A percentile compares a stretch with the other conserved stretches of the same genome.
phyloP scores from a whole-genome alignment of 176 grass and related monocot genomes.

The Aechmea fasciata region DNA sequence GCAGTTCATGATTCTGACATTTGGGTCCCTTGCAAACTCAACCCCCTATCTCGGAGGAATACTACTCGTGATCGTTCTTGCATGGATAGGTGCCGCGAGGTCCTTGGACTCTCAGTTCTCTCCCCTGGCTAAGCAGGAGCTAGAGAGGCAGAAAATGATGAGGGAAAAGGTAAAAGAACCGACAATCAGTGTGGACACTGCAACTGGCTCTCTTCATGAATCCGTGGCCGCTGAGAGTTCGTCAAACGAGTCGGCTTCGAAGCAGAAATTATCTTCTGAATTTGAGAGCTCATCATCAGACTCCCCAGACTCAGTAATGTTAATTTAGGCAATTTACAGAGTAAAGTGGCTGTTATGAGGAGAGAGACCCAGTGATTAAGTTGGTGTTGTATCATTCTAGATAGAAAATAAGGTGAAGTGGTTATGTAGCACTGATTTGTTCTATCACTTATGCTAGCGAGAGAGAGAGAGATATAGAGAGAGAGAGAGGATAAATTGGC shows the following conservation, averaged over 20 bases:
- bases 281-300: conserved; percentile 34
- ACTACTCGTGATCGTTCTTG: conserved; percentile 77
- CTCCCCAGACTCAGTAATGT: conserved; percentile 37
- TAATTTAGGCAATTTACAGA: conserved; percentile 7
- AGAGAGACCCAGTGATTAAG: background rate
- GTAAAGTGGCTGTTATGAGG: background rate
- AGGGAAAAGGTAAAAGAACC: conserved; percentile 42
- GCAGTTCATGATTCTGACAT: conserved; percentile 96
- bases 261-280: conserved; percentile 31
- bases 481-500: too few relatives aligned
- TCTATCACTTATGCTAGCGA: too few relatives aligned
- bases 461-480: too few relatives aligned
- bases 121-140: conserved; percentile 71
- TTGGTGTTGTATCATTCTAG: background rate
- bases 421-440: too few relatives aligned
- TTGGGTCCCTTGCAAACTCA: conserved; percentile 84
- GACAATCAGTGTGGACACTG: conserved; percentile 22
- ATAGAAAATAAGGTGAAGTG: background rate
- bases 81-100: conserved; percentile 71
- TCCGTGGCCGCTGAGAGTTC: conserved; percentile 27
- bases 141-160: conserved; percentile 57
- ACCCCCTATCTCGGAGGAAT: conserved; percentile 98
- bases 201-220: conserved; percentile 14
- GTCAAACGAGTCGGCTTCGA: conserved; percentile 27
- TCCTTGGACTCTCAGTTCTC: conserved; percentile 93